Evolutionary conservation across 2,329 filamentous ascomycete species (phyloP).

Genomic region (Torrubiellomyces zombiae): DNA sequence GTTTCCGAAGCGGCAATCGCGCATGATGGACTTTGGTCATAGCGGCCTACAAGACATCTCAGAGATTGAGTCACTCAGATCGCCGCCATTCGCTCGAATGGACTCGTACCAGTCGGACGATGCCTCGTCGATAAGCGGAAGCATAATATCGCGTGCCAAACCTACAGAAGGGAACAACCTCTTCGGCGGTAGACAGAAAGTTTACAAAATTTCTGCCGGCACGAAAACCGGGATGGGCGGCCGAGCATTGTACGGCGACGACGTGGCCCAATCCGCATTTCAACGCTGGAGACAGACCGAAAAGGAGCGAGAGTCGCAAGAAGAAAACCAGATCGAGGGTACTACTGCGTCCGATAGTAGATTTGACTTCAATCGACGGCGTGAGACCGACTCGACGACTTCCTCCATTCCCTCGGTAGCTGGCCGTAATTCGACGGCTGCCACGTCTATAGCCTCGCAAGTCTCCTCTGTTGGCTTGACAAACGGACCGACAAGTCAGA

Average conservation of each 20-base stretch:
- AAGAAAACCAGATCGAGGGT: slow-evolving; percentile 21
- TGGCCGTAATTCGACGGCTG: slow-evolving; percentile 70
- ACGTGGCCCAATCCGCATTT: slow-evolving; percentile 69
- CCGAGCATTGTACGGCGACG: slow-evolving; percentile 68
- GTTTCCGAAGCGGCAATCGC: slow-evolving; percentile 64
- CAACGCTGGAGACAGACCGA: slow-evolving; percentile 55
- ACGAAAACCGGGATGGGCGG: slow-evolving; percentile 41
- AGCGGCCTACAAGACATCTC: slow-evolving; percentile 64
- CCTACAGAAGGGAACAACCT: slow-evolving; percentile 81
- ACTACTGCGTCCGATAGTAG: slow-evolving; percentile 29
- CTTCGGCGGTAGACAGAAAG: slow-evolving; percentile 90
- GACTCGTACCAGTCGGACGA: slow-evolving; percentile 59
- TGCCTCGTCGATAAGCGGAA: slow-evolving; percentile 43
- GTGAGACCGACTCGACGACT: slow-evolving; percentile 75
- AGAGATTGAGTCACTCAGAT: slow-evolving; percentile 69
- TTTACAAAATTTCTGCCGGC: slow-evolving; percentile 64
- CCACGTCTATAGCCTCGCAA: slow-evolving; percentile 62
- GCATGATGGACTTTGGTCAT: slow-evolving; percentile 51
- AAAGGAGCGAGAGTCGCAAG: slow-evolving; percentile 32
- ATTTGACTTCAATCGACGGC: slow-evolving; percentile 52
- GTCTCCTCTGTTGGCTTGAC: slow-evolving; percentile 35
- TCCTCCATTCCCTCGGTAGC: slow-evolving; percentile 51
- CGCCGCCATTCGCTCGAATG: slow-evolving; percentile 40
- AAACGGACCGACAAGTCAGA: slow-evolving; percentile 20
- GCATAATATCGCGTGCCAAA: slow-evolving; percentile 71